Percentiles rank a stretch among this genome's conserved stretches.
These are phyloP conservation scores for Nicotiana knightiana DNA, from an alignment of 257 asterid species.

Conservation along the genomic window DNA sequence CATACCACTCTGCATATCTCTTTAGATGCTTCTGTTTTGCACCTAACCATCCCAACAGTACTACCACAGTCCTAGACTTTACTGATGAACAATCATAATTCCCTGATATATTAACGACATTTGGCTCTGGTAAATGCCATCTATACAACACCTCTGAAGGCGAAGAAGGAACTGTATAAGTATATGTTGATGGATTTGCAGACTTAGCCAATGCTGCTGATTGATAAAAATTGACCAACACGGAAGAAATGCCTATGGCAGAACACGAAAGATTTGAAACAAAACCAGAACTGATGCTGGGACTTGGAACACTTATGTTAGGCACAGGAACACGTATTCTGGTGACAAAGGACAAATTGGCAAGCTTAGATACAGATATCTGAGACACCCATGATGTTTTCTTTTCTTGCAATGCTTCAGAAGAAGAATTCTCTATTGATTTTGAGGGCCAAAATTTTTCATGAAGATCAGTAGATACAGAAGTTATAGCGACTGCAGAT, in stretches of 20 bases:
- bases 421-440: slow-evolving; percentile 35
- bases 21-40: slow-evolving; percentile 88
- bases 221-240: slow-evolving; percentile 36
- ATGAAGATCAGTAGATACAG: slow-evolving; percentile 68
- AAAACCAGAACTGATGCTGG: slow-evolving; percentile 22
- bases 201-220: slow-evolving; percentile 55
- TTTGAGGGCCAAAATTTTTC: slow-evolving; percentile 44
- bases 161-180: slow-evolving; percentile 28
- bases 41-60: slow-evolving; percentile 94
- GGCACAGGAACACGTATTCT: slow-evolving; percentile 54
- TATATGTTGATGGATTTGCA: slow-evolving; percentile 45
- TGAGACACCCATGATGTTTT: slow-evolving; percentile 60
- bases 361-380: slow-evolving; percentile 52
- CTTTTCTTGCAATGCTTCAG: slow-evolving; percentile 27
- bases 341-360: slow-evolving; percentile 43
- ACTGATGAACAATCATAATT: slow-evolving; percentile 37
- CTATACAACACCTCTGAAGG: slow-evolving; percentile 53
- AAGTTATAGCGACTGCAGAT: slow-evolving; percentile 73
- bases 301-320: slow-evolving; percentile 26
- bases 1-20: slow-evolving; percentile 84
- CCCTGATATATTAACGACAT: slow-evolving; percentile 35
- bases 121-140: slow-evolving; percentile 88
- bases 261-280: slow-evolving; percentile 18
- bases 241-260: slow-evolving; percentile 34
- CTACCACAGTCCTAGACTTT: slow-evolving; percentile 79